These are phyloP conservation scores for Ophiostoma ulmi DNA, from an alignment of 2,329 filamentous ascomycete species.

Conservation along the genomic window DNA sequence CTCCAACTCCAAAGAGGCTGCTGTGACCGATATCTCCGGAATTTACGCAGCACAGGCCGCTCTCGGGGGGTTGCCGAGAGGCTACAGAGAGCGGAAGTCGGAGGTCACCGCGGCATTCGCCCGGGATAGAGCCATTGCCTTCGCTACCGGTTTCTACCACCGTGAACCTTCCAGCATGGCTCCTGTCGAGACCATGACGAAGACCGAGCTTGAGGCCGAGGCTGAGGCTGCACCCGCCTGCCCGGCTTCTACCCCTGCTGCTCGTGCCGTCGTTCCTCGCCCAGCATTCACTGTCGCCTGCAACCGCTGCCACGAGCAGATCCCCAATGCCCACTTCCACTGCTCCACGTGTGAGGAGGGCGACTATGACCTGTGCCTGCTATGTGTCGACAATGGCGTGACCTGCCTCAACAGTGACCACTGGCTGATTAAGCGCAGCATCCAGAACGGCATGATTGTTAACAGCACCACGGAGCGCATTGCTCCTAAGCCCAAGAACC, in stretches of 20 bases:
- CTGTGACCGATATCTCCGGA: too few species aligned
- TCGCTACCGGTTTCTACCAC: too few species aligned
- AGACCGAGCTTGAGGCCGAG: background rate
- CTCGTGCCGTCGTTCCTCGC: background rate
- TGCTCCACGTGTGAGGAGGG: conserved; percentile 90
- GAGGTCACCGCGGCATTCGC: too few species aligned
- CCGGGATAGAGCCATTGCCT: too few species aligned
- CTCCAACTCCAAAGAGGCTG: too few species aligned
- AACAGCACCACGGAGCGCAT: conserved; percentile 83
- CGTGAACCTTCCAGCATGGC: too few species aligned
- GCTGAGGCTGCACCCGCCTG: background rate
- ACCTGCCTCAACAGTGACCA: conserved; percentile 75
- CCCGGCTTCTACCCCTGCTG: background rate
- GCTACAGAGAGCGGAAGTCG: background rate
- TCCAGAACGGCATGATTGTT: conserved; percentile 71
- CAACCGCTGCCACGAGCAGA: conserved; percentile 77
- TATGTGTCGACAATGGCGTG: conserved; percentile 69
- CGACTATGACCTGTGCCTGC: conserved; percentile 86
- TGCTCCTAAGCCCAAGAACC: conserved; percentile 50
- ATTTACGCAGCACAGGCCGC: too few species aligned
- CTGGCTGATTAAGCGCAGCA: conserved; percentile 89
- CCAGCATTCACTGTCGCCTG: conserved; percentile 76
- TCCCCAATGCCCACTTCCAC: conserved; percentile 83
- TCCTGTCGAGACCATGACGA: background rate
- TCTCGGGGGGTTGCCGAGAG: background rate